A percentile compares a stretch with the other conserved stretches of the same genome.
These are phyloP conservation scores for Parietichytrium sp. DNA, from an alignment of 108 stramenopile species.

Conservation along the genomic window DNA sequence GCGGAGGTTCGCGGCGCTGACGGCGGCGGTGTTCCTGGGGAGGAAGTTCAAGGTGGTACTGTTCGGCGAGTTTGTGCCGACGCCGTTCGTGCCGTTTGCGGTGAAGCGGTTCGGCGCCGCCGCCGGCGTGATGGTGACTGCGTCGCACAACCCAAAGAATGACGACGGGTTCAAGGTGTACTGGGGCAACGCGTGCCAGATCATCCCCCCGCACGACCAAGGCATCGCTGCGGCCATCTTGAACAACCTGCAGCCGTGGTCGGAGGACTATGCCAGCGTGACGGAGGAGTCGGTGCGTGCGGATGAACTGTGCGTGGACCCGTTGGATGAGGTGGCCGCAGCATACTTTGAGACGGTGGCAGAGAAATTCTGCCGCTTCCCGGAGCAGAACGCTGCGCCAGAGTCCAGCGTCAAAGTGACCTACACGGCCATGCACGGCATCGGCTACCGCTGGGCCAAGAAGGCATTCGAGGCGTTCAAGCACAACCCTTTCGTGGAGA, in stretches of 20 bases:
- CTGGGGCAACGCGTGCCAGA: conserved; percentile 89
- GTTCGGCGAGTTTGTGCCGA: conserved; percentile 77
- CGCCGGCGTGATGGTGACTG: conserved; percentile 95
- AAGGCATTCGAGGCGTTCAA: conserved; percentile 71
- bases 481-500: conserved; percentile 70
- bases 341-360: conserved; percentile 68
- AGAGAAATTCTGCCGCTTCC: conserved; percentile 40
- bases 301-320: not conserved
- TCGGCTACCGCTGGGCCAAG: conserved; percentile 74
- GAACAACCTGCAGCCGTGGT: conserved; percentile 81
- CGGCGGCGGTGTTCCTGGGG: conserved; percentile 75
- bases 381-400: not conserved
- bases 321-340: conserved; percentile 55
- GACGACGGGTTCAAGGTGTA: conserved; percentile 97
- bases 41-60: conserved; percentile 77
- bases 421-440: conserved; percentile 96
- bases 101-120: conserved; percentile 58
- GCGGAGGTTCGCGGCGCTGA: conserved; percentile 76
- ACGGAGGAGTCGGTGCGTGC: not conserved
- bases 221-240: conserved; percentile 78
- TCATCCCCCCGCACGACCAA: conserved; percentile 82
- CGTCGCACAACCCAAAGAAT: conserved; percentile 92
- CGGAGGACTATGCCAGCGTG: not conserved
- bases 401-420: conserved; percentile 60
- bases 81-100: conserved; percentile 85